These are phyloP conservation scores for Globisporangium viniferum DNA, from an alignment of 352 stramenopile genomes.

Conservation along the genomic window DNA sequence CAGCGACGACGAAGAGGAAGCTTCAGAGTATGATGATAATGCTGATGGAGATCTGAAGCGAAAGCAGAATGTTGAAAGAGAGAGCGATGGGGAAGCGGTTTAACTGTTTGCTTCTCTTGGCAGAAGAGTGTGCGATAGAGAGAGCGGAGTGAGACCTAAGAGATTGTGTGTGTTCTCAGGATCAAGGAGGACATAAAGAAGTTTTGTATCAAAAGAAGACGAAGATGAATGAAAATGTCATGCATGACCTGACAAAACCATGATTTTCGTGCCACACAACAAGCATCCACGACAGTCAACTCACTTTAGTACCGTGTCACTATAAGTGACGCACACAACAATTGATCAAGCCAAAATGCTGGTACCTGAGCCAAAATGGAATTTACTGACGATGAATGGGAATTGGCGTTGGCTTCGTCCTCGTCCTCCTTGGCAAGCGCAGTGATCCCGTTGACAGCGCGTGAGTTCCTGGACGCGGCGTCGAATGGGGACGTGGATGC, in stretches of 20 bases:
- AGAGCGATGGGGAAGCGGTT: neutral
- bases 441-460: constrained; percentile 3
- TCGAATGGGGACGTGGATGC: constrained; percentile 29
- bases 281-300: neutral
- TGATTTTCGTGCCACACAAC: neutral
- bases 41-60: neutral
- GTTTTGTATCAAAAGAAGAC: neutral
- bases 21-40: neutral
- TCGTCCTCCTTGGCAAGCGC: neutral
- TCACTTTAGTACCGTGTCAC: neutral
- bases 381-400: neutral
- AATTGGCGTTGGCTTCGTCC: neutral
- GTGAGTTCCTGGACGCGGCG: constrained; percentile 53
- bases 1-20: constrained; percentile 34
- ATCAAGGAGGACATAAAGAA: neutral
- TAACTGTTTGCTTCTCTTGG: neutral
- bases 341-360: too few species aligned
- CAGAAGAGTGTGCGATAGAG: neutral
- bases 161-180: neutral
- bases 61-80: neutral
- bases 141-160: neutral
- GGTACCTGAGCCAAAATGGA: neutral
- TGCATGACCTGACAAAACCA: neutral
- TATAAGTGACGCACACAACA: neutral
- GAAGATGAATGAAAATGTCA: neutral